Evolutionary conservation across 169 alveolate species (phyloP), one percentile per base, ranked within the genome.

Genomic region (Babesia ovis): DNA sequence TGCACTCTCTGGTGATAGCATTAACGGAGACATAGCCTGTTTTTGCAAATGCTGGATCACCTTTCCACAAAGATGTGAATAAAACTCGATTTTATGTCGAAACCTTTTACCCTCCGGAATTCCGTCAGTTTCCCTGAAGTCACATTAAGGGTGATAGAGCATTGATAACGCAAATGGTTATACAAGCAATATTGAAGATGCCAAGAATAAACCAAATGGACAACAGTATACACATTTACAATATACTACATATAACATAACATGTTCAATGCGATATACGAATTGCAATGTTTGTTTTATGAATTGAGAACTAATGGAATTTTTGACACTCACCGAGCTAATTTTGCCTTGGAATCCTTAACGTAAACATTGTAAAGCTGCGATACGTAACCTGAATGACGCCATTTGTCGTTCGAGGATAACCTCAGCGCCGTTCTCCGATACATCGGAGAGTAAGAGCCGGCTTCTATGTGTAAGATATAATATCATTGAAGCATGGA

Each of bases 1-100:
- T 29, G 84, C 56, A 29, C 50, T 29, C 8, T 68, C 69, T 0
- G 32, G 43, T 20, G 42, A 22, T 20, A 2, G 37, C n/a, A 27
- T 11, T 9, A 4, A 16, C 11, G 72, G 61, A 12, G 61, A 18
- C 18, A 18, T 29, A 11, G 9, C 43, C 25, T 76, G 79, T 64
- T 66, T 76, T 22, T 62, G 46, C 43, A 76, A 56, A 34, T 62
- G 79, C 56, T 67, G 68, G 22, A 68, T 39, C 29, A 76, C 50
- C 58, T 41, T 64, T 23, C 85, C 85, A 50, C 79, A 67, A 5
- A 76, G 54, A 18, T 64, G 68, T 0, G 77, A 55, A 51, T 64
- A 53, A 39, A 45, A 53, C 60, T 76, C 85, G 4, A 64, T 31
- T 29, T 23, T 56, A 3, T 27, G 45, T 20, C 72, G 1, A 37